These are phyloP conservation scores for Funneliformis mosseae DNA, from an alignment of 192 early-diverging fungal species.

Conservation along the genomic window DNA sequence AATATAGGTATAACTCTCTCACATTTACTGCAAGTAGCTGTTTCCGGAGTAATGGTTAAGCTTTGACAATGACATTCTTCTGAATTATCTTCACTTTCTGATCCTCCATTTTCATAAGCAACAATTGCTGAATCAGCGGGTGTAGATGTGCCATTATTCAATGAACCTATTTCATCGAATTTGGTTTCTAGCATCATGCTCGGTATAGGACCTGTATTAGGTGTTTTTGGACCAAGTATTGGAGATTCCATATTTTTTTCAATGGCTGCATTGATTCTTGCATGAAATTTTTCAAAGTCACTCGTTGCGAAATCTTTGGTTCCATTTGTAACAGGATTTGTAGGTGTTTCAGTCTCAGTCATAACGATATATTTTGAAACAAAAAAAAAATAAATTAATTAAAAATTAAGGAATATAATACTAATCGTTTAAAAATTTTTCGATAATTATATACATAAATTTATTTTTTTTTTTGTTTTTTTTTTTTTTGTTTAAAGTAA, in stretches of 20 bases:
- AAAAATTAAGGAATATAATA: not conserved
- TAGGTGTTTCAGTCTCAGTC: slow-evolving; percentile 18
- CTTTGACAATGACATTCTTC: slow-evolving; percentile 41
- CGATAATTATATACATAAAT: no score
- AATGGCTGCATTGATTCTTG: not conserved
- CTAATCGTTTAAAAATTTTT: no score
- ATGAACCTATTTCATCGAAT: not conserved
- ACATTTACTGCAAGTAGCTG: slow-evolving; percentile 39
- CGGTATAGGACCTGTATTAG: not conserved
- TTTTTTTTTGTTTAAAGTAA: no score
- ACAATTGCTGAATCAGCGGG: not conserved
- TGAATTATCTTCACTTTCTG: not conserved
- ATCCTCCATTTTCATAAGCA: not conserved
- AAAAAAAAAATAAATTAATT: not conserved
- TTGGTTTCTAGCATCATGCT: not conserved
- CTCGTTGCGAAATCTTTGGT: not conserved
- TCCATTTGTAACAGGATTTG: slow-evolving; percentile 18
- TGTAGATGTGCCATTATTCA: not conserved
- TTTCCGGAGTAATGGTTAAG: slow-evolving; percentile 19
- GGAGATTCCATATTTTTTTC: not conserved
- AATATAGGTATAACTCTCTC: slow-evolving; percentile 43
- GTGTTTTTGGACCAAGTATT: not conserved
- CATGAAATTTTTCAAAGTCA: slow-evolving; percentile 11
- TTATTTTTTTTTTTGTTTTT: no score
- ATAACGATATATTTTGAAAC: not conserved